phyloP scores from a whole-genome alignment of 306 rosid genomes.

The Betula pendula region DNA sequence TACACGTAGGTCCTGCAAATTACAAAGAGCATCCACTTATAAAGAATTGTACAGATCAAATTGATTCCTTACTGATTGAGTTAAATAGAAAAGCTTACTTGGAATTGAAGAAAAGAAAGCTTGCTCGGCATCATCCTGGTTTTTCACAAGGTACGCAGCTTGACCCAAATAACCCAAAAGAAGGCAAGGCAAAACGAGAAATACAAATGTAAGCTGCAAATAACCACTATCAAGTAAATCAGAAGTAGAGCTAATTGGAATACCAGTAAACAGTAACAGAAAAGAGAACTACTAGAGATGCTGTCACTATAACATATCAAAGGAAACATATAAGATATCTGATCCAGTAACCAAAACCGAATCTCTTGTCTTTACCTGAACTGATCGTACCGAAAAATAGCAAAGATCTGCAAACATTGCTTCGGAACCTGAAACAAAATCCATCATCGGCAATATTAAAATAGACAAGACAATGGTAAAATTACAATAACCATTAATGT shows the following conservation, averaged over 20 bases:
- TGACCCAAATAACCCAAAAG: constrained; percentile 98
- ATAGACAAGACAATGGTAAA: constrained; percentile 7
- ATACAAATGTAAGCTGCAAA: constrained; percentile 89
- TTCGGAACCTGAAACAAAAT: constrained; percentile 80
- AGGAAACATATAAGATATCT: constrained; percentile 4
- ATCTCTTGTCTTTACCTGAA: constrained; percentile 66
- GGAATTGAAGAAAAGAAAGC: constrained; percentile 84
- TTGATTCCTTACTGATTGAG: neutral
- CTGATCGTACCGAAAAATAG: constrained; percentile 89
- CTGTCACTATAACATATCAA: constrained; percentile 12
- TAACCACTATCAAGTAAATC: constrained; percentile 31
- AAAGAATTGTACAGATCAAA: neutral
- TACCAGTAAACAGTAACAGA: neutral
- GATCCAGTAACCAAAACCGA: neutral
- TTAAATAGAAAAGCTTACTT: constrained; percentile 45
- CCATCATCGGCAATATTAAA: constrained; percentile 18
- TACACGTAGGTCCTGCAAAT: constrained; percentile 23
- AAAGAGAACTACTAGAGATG: neutral
- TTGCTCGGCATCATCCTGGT: constrained; percentile 57
- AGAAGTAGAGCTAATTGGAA: constrained; percentile 9
- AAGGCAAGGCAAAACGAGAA: constrained; percentile 93
- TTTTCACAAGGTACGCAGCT: constrained; percentile 90
- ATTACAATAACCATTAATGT: neutral
- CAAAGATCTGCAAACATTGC: constrained; percentile 99
- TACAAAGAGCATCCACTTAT: constrained; percentile 8